Evolutionary conservation across 208 protist species (phyloP).

Genomic region (Histomonas meleagridis): DNA sequence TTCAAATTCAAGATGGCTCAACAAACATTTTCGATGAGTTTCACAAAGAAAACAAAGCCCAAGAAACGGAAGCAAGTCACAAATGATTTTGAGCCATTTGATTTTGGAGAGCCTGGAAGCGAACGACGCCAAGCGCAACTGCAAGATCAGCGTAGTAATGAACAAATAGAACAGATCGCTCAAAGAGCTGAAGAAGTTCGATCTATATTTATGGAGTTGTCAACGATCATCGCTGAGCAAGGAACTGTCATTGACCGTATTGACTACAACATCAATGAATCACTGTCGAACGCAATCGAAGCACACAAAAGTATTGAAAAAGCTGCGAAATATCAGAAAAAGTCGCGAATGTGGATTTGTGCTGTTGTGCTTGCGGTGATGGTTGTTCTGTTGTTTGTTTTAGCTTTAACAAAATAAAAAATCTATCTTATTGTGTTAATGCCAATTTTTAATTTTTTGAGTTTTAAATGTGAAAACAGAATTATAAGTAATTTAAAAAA

Average conservation of each 20-base stretch:
- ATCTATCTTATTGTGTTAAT: background rate
- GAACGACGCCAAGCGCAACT: background rate
- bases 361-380: background rate
- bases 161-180: background rate
- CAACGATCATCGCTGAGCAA: background rate
- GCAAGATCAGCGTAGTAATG: background rate
- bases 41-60: background rate
- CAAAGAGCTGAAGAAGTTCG: background rate
- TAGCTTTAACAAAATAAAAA: background rate
- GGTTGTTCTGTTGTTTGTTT: background rate
- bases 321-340: slow-evolving; percentile 29
- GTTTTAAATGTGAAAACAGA: too few species aligned
- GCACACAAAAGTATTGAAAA: background rate
- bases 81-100: background rate
- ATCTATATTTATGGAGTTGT: background rate
- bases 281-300: background rate
- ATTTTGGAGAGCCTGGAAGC: background rate
- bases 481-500: too few species aligned
- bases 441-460: background rate
- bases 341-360: background rate
- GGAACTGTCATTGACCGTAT: slow-evolving; percentile 25
- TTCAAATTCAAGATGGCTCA: background rate
- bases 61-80: background rate
- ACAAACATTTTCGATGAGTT: background rate
- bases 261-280: background rate